Base-by-base conservation (phyloP, 2,329 filamentous ascomycete species). In the Trichoderma oligosporum region DNA sequence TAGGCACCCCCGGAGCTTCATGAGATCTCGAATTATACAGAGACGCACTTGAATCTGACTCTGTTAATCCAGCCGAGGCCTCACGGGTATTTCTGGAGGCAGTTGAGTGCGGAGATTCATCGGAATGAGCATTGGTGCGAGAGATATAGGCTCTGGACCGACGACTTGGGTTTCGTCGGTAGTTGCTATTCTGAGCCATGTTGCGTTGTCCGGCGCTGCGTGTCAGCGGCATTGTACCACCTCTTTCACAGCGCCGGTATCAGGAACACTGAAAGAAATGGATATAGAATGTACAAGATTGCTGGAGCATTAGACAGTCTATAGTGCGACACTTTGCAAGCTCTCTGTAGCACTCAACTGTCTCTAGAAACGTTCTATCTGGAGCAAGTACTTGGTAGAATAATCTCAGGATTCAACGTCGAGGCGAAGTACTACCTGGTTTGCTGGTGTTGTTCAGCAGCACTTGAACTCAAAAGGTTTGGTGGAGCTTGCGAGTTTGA, bases 211-310 rank as follows among this genome's bases (percentile, higher is more conserved):
- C 58, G 51, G 62, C 61, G 49, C 63, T 66, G 60, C 67, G 64
- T 33, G 66, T 71, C 31, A 65, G 61, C 36, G 66, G 66, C 69
- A 71, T 71, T 46, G 29, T 52, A 42, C 22, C 53, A 46, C 24
- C 41, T 27, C 16, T 35, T 36, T 29, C n/a, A 29, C 52, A 29
- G 52, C 41, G 41, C 52, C 18, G 31, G 41, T 27, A 22, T 12
- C 42, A 7, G 12, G 25, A 27, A 14, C 20, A 18, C 20, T n/a
- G n/a, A 4, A 25, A 44, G 41, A 12, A 46, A 25, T 2, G 16
- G 7, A 18, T 20, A 2, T 11, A 29, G 35, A 12, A 27, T 4
- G 25, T 14, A 12, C 44, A 14, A 25, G 2, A 8, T 14, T 33
- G 4, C 24, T 16, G n/a, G 14, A 12, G 36, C 8, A 29, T 16